Evolutionary conservation across 148 eudicot species (phyloP), one percentile per base, ranked within the genome.

Genomic region (Vaccinium vitisidaea): DNA sequence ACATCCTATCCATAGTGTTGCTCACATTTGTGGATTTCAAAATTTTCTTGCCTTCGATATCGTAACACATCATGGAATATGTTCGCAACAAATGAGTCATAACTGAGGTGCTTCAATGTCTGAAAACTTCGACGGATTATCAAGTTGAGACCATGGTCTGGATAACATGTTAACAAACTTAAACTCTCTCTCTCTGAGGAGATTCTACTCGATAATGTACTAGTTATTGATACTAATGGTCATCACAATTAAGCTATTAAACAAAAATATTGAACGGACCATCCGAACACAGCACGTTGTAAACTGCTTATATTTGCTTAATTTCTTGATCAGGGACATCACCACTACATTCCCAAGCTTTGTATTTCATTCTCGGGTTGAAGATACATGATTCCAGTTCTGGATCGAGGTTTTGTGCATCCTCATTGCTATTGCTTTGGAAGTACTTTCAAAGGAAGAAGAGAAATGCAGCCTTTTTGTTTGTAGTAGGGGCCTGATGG

Each of bases 261-360:
- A 59, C 23, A 11, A 67, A 13, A 6, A 12, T 27, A 67, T 67
- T 67, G 15, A 23, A 67, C 32, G 11, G 73, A 67, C 36, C 73
- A 15, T 73, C 49, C 2, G 49, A 73, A 46, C 49, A 36, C 23
- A 46, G 6, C 36, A 23, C 4, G 15, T 25, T 46, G 23, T 39
- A 7, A 75, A 39, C n/a, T 75, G 78, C 78, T 75, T 46, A 3
- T 13, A 8, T 46, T 75, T 75, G 54, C 46, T 75, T 46, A 75
- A 75, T 46, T 75, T 75, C n/a, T 75, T 75, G 23, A 46, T n/a
- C 80, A 78, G 80, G 61, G 80, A 78, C 46, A 78, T 78, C 59
- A 78, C 80, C 80, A 78, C 80, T n/a, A 49, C 80, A 50, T 77
- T 77, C 36, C 80, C 80, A 43, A 77, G 80, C 36, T 77, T 77